Evolutionary conservation across 805 yeast species (phyloP).

Genomic region (Blastobotrys parvus): DNA sequence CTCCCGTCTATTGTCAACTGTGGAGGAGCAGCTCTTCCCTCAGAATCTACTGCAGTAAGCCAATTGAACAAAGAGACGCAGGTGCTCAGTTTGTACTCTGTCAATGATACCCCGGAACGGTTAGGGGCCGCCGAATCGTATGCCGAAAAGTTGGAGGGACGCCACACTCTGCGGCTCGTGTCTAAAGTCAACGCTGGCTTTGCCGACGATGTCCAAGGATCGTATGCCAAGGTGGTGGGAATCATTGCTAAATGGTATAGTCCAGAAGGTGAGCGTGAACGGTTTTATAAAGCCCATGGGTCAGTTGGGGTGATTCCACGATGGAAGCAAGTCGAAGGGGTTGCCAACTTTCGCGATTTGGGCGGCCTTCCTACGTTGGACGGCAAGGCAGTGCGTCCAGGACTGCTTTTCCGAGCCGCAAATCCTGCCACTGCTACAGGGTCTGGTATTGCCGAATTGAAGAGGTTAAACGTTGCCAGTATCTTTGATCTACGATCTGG

Average conservation of each 20-base stretch:
- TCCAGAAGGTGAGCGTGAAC: conserved; percentile 38
- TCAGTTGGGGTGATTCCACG: conserved; percentile 37
- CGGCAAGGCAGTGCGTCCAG: conserved; percentile 35
- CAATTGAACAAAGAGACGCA: no score
- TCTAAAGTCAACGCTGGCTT: no score
- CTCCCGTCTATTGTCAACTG: no score
- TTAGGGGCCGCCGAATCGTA: no score
- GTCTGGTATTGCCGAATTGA: conserved; percentile 36
- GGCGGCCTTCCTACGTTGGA: conserved; percentile 43
- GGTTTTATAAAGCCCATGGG: conserved; percentile 39
- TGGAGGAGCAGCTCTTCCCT: no score
- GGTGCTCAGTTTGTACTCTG: no score
- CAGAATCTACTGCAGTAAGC: no score
- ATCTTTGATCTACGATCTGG: conserved; percentile 63
- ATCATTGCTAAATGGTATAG: conserved; percentile 38
- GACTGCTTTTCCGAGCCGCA: conserved; percentile 56
- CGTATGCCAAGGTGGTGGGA: no score
- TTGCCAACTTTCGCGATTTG: conserved; percentile 65
- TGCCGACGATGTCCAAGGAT: no score
- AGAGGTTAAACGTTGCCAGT: conserved; percentile 38
- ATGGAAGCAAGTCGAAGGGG: conserved; percentile 59
- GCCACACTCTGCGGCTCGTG: no score
- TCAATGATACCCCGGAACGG: no score
- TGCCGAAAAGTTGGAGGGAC: no score
- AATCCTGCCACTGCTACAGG: conserved; percentile 44